phyloP scores from a whole-genome alignment of 176 grass and related monocot species.

The Metroxylon sagu region DNA sequence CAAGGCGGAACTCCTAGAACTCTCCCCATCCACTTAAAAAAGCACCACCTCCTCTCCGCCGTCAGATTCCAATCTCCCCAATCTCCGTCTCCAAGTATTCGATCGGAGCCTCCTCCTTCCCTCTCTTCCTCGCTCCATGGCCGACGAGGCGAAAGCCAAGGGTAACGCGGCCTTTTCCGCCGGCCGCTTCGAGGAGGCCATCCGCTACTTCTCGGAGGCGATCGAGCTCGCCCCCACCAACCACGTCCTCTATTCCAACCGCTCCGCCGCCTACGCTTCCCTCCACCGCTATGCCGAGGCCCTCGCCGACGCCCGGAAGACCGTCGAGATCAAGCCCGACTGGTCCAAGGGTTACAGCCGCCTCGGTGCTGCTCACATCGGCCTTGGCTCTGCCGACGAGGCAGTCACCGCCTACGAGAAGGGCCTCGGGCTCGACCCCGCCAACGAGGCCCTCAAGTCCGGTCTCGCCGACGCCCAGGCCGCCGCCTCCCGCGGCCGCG shows the following conservation, averaged over 20 bases:
- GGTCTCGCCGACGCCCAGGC: conserved; percentile 64
- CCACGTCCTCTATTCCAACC: conserved; percentile 92
- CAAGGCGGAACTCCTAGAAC: background rate
- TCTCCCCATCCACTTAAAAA: background rate
- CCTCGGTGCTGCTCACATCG: conserved; percentile 78
- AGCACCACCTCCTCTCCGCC: conserved; percentile 1
- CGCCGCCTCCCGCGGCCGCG: conserved; percentile 27
- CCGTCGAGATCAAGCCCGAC: conserved; percentile 78
- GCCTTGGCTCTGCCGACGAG: conserved; percentile 46
- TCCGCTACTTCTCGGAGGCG: conserved; percentile 41
- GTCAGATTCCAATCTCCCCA: background rate
- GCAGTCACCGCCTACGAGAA: conserved; percentile 69
- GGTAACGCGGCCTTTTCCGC: conserved; percentile 55
- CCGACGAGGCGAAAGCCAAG: conserved; percentile 58
- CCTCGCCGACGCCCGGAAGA: conserved; percentile 77
- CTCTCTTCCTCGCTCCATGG: conserved; percentile 18
- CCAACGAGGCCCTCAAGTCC: conserved; percentile 60
- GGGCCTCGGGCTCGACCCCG: conserved; percentile 68
- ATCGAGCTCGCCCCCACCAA: conserved; percentile 41
- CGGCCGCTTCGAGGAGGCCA: conserved; percentile 48
- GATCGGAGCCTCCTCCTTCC: background rate
- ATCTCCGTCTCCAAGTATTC: background rate
- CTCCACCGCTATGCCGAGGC: conserved; percentile 77
- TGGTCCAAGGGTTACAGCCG: conserved; percentile 98
- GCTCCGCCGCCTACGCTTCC: conserved; percentile 85